Evolutionary conservation across 192 early-diverging fungal genomes (phyloP).

Genomic region (Piromyces finnis): DNA sequence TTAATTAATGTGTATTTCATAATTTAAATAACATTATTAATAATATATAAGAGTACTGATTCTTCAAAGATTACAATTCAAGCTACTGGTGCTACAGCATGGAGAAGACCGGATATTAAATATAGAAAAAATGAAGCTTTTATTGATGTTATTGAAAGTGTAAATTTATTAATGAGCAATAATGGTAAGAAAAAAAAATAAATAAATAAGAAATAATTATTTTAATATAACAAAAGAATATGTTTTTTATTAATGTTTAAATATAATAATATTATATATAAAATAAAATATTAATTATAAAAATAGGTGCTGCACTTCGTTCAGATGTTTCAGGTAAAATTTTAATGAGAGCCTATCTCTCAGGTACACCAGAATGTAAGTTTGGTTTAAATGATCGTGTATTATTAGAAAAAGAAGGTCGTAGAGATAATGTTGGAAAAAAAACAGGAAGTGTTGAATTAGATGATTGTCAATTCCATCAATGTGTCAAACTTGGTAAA

Average conservation of each 20-base stretch:
- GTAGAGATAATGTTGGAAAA: slow-evolving; percentile 4
- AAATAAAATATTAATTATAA: slow-evolving; percentile 7
- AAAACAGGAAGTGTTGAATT: slow-evolving; percentile 50
- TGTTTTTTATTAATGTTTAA: too few relatives aligned
- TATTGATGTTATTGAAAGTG: slow-evolving; percentile 94
- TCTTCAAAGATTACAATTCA: slow-evolving; percentile 80
- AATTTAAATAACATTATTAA: too few relatives aligned
- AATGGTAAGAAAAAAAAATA: slow-evolving; percentile 26
- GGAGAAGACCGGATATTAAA: slow-evolving; percentile 81
- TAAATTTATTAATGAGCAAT: slow-evolving; percentile 78
- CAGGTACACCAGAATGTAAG: slow-evolving; percentile 94
- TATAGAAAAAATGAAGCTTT: slow-evolving; percentile 98
- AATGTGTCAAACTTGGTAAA: slow-evolving; percentile 84
- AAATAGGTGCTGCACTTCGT: slow-evolving; percentile 53
- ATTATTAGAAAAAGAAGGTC: slow-evolving; percentile 57
- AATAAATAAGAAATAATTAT: too few relatives aligned
- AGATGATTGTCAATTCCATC: slow-evolving; percentile 96
- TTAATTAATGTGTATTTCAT: too few relatives aligned
- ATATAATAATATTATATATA: too few relatives aligned
- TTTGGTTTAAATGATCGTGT: slow-evolving; percentile 94
- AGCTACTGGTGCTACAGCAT: slow-evolving; percentile 85
- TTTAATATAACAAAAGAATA: too few relatives aligned
- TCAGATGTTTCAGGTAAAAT: slow-evolving; percentile 81
- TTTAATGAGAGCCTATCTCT: slow-evolving; percentile 85
- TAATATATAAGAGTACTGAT: slow-evolving; percentile 3